Percentiles rank a stretch among this genome's conserved stretches.
These are phyloP conservation scores for Phytophthora lateralis DNA, from an alignment of 352 stramenopile genomes.

Conservation along the genomic window DNA sequence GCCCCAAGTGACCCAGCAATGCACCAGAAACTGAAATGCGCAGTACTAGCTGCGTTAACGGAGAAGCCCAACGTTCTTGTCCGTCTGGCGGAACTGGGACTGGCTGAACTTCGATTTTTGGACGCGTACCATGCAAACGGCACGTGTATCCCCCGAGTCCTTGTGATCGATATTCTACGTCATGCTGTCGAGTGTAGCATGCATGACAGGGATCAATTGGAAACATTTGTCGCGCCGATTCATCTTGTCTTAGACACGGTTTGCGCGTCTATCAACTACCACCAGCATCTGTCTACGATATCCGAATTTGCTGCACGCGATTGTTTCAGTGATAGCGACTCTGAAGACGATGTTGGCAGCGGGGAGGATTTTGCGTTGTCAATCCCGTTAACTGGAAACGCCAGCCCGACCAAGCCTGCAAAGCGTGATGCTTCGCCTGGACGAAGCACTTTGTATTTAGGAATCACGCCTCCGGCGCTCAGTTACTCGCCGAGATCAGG, in stretches of 20 bases:
- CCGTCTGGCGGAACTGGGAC: conserved; percentile 57
- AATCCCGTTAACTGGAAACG: conserved; percentile 9
- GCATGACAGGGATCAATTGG: conserved; percentile 41
- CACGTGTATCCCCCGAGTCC: conserved; percentile 48
- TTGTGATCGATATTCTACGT: conserved; percentile 67
- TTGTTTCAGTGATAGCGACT: conserved; percentile 78
- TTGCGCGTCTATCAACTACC: conserved; percentile 77
- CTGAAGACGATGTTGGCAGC: conserved; percentile 46
- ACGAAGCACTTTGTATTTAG: conserved; percentile 28
- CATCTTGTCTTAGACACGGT: conserved; percentile 61
- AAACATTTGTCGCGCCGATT: conserved; percentile 54
- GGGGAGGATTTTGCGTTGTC: conserved; percentile 16
- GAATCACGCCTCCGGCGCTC: conserved; percentile 22
- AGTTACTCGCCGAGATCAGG: conserved; percentile 52
- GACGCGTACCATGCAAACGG: conserved; percentile 58
- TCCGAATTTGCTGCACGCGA: conserved; percentile 70
- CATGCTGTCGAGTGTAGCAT: conserved; percentile 61
- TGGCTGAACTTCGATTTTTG: conserved; percentile 70
- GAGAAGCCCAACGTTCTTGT: conserved; percentile 53
- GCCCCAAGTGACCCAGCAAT: conserved; percentile 55
- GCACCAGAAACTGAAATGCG: conserved; percentile 62
- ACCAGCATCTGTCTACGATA: conserved; percentile 78
- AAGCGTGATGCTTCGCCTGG: conserved; percentile 16
- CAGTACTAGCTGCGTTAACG: conserved; percentile 52
- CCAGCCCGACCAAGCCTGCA: conserved; percentile 21